Evolutionary conservation across 495 filamentous ascomycete species (phyloP).

Genomic region (Penicillium argentinense): DNA sequence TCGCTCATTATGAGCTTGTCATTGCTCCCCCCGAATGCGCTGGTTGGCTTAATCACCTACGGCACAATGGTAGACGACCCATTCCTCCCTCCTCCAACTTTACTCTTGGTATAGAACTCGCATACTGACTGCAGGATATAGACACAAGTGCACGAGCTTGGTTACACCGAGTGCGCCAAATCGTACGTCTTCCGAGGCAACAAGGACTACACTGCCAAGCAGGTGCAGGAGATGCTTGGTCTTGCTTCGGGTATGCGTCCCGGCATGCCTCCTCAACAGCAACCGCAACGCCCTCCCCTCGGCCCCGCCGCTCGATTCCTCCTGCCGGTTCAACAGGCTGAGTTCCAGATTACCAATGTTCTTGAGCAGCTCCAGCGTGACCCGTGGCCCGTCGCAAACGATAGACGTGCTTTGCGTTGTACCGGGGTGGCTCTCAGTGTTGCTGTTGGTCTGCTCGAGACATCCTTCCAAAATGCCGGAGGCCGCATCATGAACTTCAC

Average conservation of each 20-base stretch:
- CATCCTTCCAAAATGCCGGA: conserved; percentile 92
- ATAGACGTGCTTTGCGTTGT: conserved; percentile 88
- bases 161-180: conserved; percentile 97
- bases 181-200: conserved; percentile 99
- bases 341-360: conserved; percentile 97
- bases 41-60: conserved; percentile 94
- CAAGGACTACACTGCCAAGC: conserved; percentile 96
- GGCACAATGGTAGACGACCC: conserved; percentile 82
- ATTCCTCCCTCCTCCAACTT: background rate
- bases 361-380: conserved; percentile 97
- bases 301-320: conserved; percentile 88
- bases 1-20: conserved; percentile 97
- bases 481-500: conserved; percentile 97
- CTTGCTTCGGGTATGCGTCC: conserved; percentile 69
- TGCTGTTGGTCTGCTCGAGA: conserved; percentile 88
- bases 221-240: conserved; percentile 98
- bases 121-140: conserved; percentile 36
- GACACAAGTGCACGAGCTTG: conserved; percentile 97
- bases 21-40: conserved; percentile 85
- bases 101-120: conserved; percentile 1
- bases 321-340: conserved; percentile 90
- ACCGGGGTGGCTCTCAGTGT: conserved; percentile 96
- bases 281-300: conserved; percentile 76
- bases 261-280: conserved; percentile 63
- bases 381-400: conserved; percentile 95